Evolutionary conservation across 192 early-diverging fungal species (phyloP).

Genomic region (Backusella tarrabulga): DNA sequence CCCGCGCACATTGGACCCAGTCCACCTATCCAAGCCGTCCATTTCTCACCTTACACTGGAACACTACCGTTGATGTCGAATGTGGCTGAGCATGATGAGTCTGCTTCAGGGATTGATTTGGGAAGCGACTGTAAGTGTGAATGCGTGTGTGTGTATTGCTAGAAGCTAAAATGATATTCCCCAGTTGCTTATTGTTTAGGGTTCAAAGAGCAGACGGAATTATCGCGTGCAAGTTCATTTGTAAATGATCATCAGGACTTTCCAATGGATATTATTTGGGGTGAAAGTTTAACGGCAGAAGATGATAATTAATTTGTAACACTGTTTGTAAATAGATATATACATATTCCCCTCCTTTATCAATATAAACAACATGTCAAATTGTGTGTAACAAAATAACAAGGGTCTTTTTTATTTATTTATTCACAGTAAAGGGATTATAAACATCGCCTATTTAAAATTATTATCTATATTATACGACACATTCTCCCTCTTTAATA

Average conservation of each 20-base stretch:
- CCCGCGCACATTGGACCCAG: constrained; percentile 28
- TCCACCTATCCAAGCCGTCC: constrained; percentile 26
- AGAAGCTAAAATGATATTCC: neutral
- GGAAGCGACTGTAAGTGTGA: constrained; percentile 36
- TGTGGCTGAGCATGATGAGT: constrained; percentile 1
- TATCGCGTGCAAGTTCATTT: constrained; percentile 18
- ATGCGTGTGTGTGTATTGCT: neutral
- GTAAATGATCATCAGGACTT: constrained; percentile 3
- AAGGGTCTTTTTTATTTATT: neutral
- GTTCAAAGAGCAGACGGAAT: constrained; percentile 19
- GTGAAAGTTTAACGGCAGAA: constrained; percentile 27
- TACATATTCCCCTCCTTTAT: neutral
- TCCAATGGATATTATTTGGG: constrained; percentile 25
- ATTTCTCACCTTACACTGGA: constrained; percentile 26
- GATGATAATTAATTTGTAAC: neutral
- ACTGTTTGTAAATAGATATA: neutral
- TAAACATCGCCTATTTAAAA: neutral
- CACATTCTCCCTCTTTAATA: neutral
- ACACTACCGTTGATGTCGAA: constrained; percentile 21
- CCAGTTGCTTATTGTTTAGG: constrained; percentile 36
- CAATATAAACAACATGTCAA: neutral
- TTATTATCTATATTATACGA: neutral
- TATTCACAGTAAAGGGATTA: neutral
- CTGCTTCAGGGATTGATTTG: constrained; percentile 28
- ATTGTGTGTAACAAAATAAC: neutral